Conservation (phyloP, 495 filamentous ascomycete genomes). For the Penicillium dipodomyicola region DNA sequence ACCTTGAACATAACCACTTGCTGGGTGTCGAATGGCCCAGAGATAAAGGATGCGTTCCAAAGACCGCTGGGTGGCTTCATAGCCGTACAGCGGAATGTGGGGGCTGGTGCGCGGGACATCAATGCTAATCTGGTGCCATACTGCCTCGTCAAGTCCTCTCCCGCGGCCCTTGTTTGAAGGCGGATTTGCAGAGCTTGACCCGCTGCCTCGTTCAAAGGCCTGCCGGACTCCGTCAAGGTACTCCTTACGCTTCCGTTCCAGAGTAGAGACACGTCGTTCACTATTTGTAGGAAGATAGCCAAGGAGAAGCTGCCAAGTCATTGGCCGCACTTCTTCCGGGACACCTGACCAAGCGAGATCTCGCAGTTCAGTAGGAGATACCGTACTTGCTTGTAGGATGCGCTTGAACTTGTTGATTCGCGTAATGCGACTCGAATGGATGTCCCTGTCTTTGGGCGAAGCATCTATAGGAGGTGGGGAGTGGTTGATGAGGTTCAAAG, state of each 20-base stretch:
- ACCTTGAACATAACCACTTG: constrained; percentile 95
- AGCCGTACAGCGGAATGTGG: constrained; percentile 89
- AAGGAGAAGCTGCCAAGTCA: constrained; percentile 96
- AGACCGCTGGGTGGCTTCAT: constrained; percentile 92
- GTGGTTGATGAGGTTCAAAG: constrained; percentile 89
- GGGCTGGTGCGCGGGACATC: constrained; percentile 97
- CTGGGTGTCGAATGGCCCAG: constrained; percentile 96
- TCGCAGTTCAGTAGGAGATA: constrained; percentile 78
- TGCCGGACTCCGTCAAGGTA: constrained; percentile 95
- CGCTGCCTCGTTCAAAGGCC: constrained; percentile 76
- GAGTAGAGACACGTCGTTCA: constrained; percentile 81
- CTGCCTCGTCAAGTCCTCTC: constrained; percentile 84
- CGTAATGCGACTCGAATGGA: constrained; percentile 80
- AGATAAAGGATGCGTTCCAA: constrained; percentile 94
- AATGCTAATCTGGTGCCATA: constrained; percentile 99
- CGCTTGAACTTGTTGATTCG: constrained; percentile 99
- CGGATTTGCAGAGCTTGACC: constrained; percentile 29
- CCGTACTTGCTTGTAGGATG: constrained; percentile 85
- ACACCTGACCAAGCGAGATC: constrained; percentile 89
- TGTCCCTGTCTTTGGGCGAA: constrained; percentile 78
- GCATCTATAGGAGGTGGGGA: constrained; percentile 72
- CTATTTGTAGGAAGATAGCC: constrained; percentile 94
- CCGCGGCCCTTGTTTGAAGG: constrained; percentile 47
- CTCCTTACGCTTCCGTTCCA: constrained; percentile 94
- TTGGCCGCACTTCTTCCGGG: constrained; percentile 90